Evolutionary conservation across 2,329 filamentous ascomycete genomes (phyloP), one percentile per base, ranked within the genome.

Genomic region (Xylaria sp.): DNA sequence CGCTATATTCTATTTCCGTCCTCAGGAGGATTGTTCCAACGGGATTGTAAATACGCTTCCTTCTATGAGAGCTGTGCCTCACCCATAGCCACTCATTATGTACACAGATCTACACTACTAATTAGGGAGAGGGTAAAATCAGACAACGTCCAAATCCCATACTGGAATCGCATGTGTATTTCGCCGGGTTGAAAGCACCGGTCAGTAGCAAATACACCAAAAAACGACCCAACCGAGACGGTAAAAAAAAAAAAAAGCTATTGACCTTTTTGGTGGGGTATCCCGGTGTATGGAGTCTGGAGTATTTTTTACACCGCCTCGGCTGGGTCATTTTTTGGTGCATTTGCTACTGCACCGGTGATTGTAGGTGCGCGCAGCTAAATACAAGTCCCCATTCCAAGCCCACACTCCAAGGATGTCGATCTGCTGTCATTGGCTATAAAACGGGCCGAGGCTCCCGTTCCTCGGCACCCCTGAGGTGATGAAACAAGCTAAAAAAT

Each of bases 401-500:
- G 6, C 15, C 63, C 55, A 48, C 59, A 48, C 34, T 60, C 58
- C 37, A 50, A 48, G 57, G 44, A 62, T 13, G 28, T 5, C 28
- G 18, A 46, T 18, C 9, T 39, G 15, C 52, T 37, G 8, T 44
- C 3, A 69, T 69, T 69, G 67, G 65, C n/a, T 52, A 51, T 13
- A 46, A 23, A n/a, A 46, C 23, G 60, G 44, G 13, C 50, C 44
- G 62, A 63, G 56, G 57, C 31, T 50, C 51, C 65, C 25, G 44
- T 44, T 55, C n/a, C 23, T 7, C 20, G 51, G 58, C 20, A 60
- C 50, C 69, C 66, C 51, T 62, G 66, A 46, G 5, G 10, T 44
- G 34, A 65, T 72, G 67, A 69, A 72, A 72, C 67, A 65, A 62
- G 62, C 69, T 72, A 72, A 67, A 48, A 65, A 41, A 44, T 28